These are phyloP conservation scores for Rhinocladiella mackenziei DNA, from an alignment of 2,329 filamentous ascomycete species.

Conservation along the genomic window DNA sequence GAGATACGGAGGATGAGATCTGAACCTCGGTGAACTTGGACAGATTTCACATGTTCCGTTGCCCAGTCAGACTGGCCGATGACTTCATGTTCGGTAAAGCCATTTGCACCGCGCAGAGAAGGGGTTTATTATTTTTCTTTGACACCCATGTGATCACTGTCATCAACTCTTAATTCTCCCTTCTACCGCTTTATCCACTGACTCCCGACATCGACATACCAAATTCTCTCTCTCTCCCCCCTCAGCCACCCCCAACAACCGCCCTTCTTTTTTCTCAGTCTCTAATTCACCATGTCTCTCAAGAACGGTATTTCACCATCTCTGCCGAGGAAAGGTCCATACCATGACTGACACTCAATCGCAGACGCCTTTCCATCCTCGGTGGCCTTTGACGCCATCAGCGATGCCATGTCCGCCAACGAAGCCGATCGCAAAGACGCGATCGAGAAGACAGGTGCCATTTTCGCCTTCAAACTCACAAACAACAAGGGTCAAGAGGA, in stretches of 20 bases:
- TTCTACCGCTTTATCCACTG: background rate
- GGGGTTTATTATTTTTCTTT: background rate
- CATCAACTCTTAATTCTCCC: background rate
- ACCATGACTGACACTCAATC: no score
- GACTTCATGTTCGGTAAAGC: slow-evolving; percentile 19
- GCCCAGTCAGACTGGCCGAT: no score
- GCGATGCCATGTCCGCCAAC: slow-evolving; percentile 62
- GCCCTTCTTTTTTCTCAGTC: background rate
- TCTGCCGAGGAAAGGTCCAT: no score
- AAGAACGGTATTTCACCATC: slow-evolving; percentile 57
- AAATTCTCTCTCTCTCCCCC: background rate
- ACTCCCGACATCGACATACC: background rate
- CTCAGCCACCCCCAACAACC: background rate
- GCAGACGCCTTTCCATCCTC: slow-evolving; percentile 79
- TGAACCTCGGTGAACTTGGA: no score
- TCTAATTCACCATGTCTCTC: slow-evolving; percentile 59
- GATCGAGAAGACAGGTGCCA: slow-evolving; percentile 78
- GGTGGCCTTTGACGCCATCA: slow-evolving; percentile 84
- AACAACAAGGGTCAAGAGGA: slow-evolving; percentile 75
- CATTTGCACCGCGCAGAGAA: no score
- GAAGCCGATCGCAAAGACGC: slow-evolving; percentile 77
- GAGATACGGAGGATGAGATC: no score
- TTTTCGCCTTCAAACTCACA: slow-evolving; percentile 91
- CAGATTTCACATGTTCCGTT: background rate
- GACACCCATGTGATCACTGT: slow-evolving; percentile 18